Percentiles rank a stretch among this genome's conserved stretches.
Conservation (phyloP, 805 yeast genomes). For the Wickerhamomyces silvicola region DNA sequence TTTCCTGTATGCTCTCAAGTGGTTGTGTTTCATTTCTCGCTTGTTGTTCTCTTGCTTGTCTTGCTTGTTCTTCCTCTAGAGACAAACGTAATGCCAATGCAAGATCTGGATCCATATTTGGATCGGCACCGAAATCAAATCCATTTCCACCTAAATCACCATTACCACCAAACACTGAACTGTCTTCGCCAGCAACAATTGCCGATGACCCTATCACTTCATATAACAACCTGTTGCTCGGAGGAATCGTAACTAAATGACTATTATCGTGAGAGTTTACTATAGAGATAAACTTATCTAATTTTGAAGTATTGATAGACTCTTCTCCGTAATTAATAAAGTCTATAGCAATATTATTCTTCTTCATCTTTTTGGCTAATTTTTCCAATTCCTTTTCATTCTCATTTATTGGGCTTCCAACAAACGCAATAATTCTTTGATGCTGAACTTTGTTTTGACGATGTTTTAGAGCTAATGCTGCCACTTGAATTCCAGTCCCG, state of each 20-base stretch:
- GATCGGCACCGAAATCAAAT: conserved; percentile 72
- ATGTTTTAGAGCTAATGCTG: conserved; percentile 88
- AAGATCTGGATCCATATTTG: conserved; percentile 92
- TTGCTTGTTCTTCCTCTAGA: conserved; percentile 86
- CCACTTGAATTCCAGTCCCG: conserved; percentile 85
- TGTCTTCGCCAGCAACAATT: conserved; percentile 62
- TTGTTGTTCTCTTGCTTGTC: conserved; percentile 72
- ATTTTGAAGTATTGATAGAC: conserved; percentile 62
- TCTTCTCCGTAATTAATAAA: conserved; percentile 91
- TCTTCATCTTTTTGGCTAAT: conserved; percentile 87
- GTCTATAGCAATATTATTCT: conserved; percentile 86
- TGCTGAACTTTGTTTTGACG: conserved; percentile 91
- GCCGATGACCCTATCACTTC: conserved; percentile 77
- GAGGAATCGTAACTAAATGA: conserved; percentile 80
- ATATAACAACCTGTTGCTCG: conserved; percentile 78
- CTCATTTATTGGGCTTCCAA: conserved; percentile 78
- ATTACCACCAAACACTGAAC: conserved; percentile 32
- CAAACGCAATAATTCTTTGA: conserved; percentile 84
- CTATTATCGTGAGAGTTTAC: conserved; percentile 71
- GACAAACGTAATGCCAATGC: conserved; percentile 94
- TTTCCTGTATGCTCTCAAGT: conserved; percentile 4
- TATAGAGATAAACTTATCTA: conserved; percentile 69
- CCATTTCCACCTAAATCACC: conserved; percentile 42
- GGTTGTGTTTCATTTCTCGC: conserved; percentile 12
- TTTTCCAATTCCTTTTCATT: conserved; percentile 66